A percentile compares a stretch with the other conserved stretches of the same genome.
phyloP scores from a whole-genome alignment of 1,284 basidiomycete species.

The Malassezia sp. region DNA sequence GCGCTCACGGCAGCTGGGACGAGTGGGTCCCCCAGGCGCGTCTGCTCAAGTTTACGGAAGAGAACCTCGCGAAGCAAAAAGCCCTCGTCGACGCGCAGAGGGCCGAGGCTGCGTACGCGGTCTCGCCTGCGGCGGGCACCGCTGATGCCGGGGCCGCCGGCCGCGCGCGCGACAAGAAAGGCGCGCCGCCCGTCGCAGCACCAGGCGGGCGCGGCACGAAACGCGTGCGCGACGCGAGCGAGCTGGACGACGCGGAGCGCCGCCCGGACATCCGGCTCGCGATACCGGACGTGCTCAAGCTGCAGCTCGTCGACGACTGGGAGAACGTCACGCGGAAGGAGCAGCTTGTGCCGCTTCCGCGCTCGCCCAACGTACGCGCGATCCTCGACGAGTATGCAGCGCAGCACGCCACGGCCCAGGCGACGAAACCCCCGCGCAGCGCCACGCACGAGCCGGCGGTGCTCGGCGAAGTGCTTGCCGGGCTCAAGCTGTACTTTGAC shows the following conservation, averaged over 20 bases:
- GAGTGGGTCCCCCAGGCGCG: conserved; percentile 84
- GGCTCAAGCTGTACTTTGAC: conserved; percentile 89
- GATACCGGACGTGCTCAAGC: conserved; percentile 78
- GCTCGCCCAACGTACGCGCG: conserved; percentile 66
- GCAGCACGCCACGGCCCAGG: conserved; percentile 18
- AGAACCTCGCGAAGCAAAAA: conserved; percentile 66
- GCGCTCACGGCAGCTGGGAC: conserved; percentile 64
- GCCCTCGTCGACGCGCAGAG: conserved; percentile 46
- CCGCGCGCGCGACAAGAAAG: conserved; percentile 2
- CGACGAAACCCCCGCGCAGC: conserved; percentile 4
- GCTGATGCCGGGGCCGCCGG: neutral
- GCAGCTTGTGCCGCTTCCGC: conserved; percentile 73
- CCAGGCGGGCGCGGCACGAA: conserved; percentile 29
- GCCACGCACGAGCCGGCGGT: conserved; percentile 47
- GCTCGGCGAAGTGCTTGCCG: conserved; percentile 70
- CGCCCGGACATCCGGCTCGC: conserved; percentile 81
- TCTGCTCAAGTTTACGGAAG: conserved; percentile 74
- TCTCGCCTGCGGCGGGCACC: conserved; percentile 12
- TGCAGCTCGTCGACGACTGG: conserved; percentile 91
- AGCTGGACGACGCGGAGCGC: conserved; percentile 54
- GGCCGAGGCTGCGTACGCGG: conserved; percentile 30
- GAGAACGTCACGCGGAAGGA: conserved; percentile 90
- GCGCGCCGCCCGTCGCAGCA: too few species aligned
- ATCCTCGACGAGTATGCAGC: conserved; percentile 63
- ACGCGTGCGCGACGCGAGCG: conserved; percentile 14